phyloP scores from a whole-genome alignment of 192 early-diverging fungal genomes.

The Gonapodya prolifera region DNA sequence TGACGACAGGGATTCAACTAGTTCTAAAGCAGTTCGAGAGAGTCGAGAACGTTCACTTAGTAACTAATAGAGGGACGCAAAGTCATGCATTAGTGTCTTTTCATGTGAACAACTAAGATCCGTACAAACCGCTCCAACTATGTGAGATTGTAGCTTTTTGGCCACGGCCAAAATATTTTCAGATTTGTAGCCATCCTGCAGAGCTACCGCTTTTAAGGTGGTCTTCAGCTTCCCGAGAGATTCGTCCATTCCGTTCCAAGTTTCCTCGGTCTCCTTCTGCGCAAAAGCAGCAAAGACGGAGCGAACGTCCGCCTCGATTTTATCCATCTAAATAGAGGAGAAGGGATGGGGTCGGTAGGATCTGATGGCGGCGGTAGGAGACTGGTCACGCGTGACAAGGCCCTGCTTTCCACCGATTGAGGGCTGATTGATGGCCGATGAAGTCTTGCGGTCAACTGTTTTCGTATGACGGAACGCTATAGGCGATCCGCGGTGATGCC shows the following conservation, averaged over 20 bases:
- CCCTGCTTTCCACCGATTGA: too few species aligned
- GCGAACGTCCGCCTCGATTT: background rate
- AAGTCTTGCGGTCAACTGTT: too few species aligned
- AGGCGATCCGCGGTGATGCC: too few species aligned
- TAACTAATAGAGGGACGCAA: constrained; percentile 39
- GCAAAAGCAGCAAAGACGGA: background rate
- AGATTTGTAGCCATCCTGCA: background rate
- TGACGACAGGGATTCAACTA: constrained; percentile 50
- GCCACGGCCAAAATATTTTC: background rate
- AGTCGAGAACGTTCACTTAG: constrained; percentile 62
- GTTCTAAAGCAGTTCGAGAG: constrained; percentile 48
- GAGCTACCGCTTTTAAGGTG: background rate
- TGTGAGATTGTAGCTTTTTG: background rate
- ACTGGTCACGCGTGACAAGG: too few species aligned
- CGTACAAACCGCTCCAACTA: background rate
- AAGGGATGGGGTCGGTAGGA: too few species aligned
- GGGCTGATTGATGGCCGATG: too few species aligned
- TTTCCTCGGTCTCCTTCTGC: constrained; percentile 56
- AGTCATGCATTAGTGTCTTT: too few species aligned
- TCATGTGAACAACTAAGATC: too few species aligned
- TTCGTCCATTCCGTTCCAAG: constrained; percentile 49
- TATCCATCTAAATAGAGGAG: background rate
- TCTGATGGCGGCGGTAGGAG: too few species aligned
- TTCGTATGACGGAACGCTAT: too few species aligned
- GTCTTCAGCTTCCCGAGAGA: constrained; percentile 23